Evolutionary conservation across 192 early-diverging fungal species (phyloP), one percentile per base, ranked within the genome.

Genomic region (Mortierella claussenii): DNA sequence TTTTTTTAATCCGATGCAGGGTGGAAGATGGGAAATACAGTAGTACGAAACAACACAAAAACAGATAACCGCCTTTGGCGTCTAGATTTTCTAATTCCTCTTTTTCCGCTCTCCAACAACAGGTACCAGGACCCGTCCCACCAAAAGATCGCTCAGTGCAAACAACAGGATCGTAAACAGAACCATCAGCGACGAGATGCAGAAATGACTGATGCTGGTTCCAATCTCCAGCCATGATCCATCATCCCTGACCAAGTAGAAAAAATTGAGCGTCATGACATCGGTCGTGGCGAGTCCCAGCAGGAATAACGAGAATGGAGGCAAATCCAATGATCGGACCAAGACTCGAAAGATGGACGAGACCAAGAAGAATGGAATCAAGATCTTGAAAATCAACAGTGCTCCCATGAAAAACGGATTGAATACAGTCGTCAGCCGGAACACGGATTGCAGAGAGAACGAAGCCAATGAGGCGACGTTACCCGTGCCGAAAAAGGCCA

Each of bases 191-290:
- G 88, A 89, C 10, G 94, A 89, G 68, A 98, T 98, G 60, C 94
- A 91, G 80, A 97, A 98, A 71, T 98, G 97, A 57, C 91, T 93
- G 68, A 98, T 98, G 48, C 92, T 93, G 46, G 94, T 96, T 24
- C 97, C 97, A 73, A 98, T 98, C 80, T 98, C 97, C 30, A 98
- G 81, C 97, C 97, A 98, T 51, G 89, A 91, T 12, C 97, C 97
- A 71, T 89, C 83, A 81, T 98, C 97, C 18, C 87, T 69, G 33
- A 98, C 97, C 45, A 97, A 84, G 63, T 93, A 98, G 70, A 98
- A 98, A 70, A 98, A 98, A 85, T 96, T 96, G 56, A 98, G 85
- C 1, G 97, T 96, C 90, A 94, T 94, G 0, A 98, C 83, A 78
- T 98, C 97, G 0, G 92, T 95, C 12, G 94, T 96, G 33, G 88